These are phyloP conservation scores for Tolypocladium sp. DNA, from an alignment of 2,329 filamentous ascomycete genomes.

Conservation along the genomic window DNA sequence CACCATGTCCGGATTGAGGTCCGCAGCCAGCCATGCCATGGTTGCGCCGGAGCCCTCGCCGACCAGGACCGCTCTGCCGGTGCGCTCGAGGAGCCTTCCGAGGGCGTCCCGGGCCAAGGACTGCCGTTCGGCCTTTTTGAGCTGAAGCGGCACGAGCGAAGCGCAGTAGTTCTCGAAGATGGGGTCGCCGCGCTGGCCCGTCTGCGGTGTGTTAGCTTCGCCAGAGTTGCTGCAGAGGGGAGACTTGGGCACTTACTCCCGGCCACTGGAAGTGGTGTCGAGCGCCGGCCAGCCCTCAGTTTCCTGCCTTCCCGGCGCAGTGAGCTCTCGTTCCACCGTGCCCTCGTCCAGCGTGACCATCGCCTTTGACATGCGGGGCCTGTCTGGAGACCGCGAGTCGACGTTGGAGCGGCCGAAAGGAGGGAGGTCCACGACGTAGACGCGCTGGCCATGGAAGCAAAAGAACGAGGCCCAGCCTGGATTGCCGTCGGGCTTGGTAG, in stretches of 20 bases:
- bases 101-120: slow-evolving; percentile 24
- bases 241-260: slow-evolving; percentile 14
- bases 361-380: slow-evolving; percentile 8
- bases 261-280: slow-evolving; percentile 28
- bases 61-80: slow-evolving; percentile 33
- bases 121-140: slow-evolving; percentile 20
- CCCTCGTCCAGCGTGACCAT: slow-evolving; percentile 10
- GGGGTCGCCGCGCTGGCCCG: slow-evolving; percentile 30
- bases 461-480: slow-evolving; percentile 38
- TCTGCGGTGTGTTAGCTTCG: slow-evolving; percentile 10
- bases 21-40: slow-evolving; percentile 37
- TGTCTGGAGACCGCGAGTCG: slow-evolving; percentile 3
- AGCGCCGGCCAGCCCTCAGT: slow-evolving; percentile 14
- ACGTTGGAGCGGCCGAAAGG: slow-evolving; percentile 25
- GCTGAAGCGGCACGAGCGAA: slow-evolving; percentile 26
- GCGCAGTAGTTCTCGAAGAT: slow-evolving; percentile 39
- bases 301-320: slow-evolving; percentile 14
- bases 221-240: no score
- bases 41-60: slow-evolving; percentile 40
- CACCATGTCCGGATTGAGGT: slow-evolving; percentile 36
- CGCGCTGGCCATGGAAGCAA: slow-evolving; percentile 26
- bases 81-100: slow-evolving; percentile 29
- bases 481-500: slow-evolving; percentile 36
- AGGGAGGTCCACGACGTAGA: slow-evolving; percentile 35
- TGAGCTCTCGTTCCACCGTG: slow-evolving; percentile 20